These are phyloP conservation scores for Globisporangium spiculum DNA, from an alignment of 352 stramenopile genomes.

Conservation along the genomic window DNA sequence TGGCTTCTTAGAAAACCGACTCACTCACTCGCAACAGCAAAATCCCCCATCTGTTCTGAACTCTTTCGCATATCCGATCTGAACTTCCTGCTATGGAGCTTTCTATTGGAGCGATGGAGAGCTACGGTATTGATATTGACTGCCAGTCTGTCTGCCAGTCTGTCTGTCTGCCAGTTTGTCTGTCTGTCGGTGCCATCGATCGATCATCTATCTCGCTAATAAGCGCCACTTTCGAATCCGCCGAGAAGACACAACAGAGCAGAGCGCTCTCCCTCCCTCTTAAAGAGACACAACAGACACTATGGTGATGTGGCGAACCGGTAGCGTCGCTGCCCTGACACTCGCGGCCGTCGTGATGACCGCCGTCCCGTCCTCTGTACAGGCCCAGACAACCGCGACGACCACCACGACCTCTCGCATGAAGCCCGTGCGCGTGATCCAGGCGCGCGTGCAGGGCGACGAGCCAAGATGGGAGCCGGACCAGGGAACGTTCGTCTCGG, in stretches of 20 bases:
- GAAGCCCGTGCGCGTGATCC: constrained; percentile 14
- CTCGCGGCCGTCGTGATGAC: not conserved
- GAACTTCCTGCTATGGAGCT: not conserved
- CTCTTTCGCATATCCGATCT: not conserved
- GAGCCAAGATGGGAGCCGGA: constrained; percentile 17
- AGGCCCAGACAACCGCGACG: not conserved
- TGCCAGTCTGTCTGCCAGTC: not conserved
- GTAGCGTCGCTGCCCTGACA: not conserved
- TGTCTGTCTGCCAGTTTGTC: no score
- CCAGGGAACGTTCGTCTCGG: constrained; percentile 16
- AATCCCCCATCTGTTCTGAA: not conserved
- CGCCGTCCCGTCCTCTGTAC: not conserved
- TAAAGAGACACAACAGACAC: not conserved
- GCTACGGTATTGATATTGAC: not conserved
- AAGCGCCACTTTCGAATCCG: not conserved
- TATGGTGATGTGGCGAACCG: not conserved
- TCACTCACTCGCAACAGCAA: not conserved
- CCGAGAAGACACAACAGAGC: not conserved
- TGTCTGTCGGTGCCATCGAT: not conserved
- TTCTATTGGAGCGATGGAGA: not conserved
- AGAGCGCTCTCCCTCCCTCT: not conserved
- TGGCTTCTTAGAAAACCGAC: not conserved
- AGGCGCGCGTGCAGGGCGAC: constrained; percentile 20
- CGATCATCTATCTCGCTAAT: not conserved
- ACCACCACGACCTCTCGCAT: not conserved